A percentile compares a stretch with the other conserved stretches of the same genome.
phyloP scores from a whole-genome alignment of 2,329 filamentous ascomycete species.

The Beauveria bassiana region DNA sequence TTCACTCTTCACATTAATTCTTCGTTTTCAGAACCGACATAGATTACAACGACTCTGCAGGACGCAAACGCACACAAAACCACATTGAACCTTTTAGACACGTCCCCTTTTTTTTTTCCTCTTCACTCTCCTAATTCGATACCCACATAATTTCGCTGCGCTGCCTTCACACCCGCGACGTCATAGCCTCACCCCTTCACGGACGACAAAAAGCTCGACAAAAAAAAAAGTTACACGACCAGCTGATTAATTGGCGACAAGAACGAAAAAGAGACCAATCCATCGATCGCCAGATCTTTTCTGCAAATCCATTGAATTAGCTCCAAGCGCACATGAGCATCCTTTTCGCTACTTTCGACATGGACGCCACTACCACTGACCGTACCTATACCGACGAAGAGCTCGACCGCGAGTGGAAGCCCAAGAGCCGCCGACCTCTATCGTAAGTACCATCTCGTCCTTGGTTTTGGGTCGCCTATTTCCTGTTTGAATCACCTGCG shows the following conservation, averaged over 20 bases:
- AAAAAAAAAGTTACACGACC: neutral
- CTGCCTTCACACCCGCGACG: constrained; percentile 4
- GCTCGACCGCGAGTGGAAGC: constrained; percentile 72
- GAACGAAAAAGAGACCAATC: neutral
- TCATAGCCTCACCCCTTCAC: constrained; percentile 9
- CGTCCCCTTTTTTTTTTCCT: neutral
- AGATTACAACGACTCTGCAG: neutral
- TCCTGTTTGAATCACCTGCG: neutral
- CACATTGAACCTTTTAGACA: neutral
- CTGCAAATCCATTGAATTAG: neutral
- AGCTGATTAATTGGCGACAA: neutral
- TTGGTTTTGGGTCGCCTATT: neutral
- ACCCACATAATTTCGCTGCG: neutral
- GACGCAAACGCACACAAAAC: neutral
- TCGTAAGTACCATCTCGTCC: constrained; percentile 54
- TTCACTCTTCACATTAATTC: neutral
- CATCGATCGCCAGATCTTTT: neutral
- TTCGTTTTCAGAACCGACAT: neutral
- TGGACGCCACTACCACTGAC: constrained; percentile 4
- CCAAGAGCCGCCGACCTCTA: constrained; percentile 68
- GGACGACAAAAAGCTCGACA: neutral
- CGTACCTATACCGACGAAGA: constrained; percentile 50
- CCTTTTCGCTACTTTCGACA: neutral
- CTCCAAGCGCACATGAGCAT: neutral
- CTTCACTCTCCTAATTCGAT: neutral